These are phyloP conservation scores for Boletus subparvulus DNA, from an alignment of 768 basidiomycete species.

Conservation along the genomic window DNA sequence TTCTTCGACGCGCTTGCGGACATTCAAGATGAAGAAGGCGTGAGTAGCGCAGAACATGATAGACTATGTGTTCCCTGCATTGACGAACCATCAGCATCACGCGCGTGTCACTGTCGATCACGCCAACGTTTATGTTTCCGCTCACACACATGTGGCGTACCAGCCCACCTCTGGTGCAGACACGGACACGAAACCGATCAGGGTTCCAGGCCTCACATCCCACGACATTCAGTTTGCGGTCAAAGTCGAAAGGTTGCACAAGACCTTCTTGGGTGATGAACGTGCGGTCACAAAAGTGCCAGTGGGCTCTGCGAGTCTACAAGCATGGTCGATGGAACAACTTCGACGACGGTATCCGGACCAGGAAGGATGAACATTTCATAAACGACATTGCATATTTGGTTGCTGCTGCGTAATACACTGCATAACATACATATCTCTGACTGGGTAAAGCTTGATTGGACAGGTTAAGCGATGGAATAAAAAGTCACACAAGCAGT, in stretches of 20 bases:
- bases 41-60: conserved; percentile 15
- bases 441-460: not conserved
- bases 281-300: conserved; percentile 27
- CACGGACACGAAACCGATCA: conserved; percentile 10
- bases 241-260: conserved; percentile 38
- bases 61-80: not conserved
- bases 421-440: conserved; percentile 4
- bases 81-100: conserved; percentile 26
- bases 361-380: not conserved
- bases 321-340: conserved; percentile 26
- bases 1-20: conserved; percentile 30
- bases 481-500: not conserved
- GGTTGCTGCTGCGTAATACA: conserved; percentile 3
- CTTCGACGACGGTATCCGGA: conserved; percentile 23
- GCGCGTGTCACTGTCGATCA: conserved; percentile 31
- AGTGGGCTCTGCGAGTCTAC: conserved; percentile 2
- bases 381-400: not conserved
- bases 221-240: conserved; percentile 53
- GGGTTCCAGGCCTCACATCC: conserved; percentile 45
- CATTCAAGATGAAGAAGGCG: conserved; percentile 33
- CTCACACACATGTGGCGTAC: conserved; percentile 31
- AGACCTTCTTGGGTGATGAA: conserved; percentile 20
- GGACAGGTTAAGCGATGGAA: not conserved
- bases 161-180: conserved; percentile 5
- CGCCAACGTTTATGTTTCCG: conserved; percentile 19